Base-by-base conservation (phyloP, 805 yeast species). In the Ogataea henricii region DNA sequence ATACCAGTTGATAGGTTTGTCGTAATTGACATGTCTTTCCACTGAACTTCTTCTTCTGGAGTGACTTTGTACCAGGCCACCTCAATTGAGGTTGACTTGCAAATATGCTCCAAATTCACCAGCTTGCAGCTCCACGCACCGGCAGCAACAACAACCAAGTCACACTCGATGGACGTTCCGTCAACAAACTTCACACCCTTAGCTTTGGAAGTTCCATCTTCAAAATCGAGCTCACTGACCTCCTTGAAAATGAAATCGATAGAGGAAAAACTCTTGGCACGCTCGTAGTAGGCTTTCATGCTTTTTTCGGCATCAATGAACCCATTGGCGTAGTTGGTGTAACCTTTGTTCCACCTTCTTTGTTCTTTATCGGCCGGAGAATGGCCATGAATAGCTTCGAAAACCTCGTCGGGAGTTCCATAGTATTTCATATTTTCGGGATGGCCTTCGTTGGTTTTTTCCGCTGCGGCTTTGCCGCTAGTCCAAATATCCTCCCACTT, bases 41-140 rank as follows among this genome's bases (percentile, higher is more conserved):
- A 60, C 34, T 51, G 36, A 10, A 46, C 47, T 35, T 52, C 51
- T 44, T 60, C 64, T 47, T 59, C 61, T 1, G 44, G 30, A 2
- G 61, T 54, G 8, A 58, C 40, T 30, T 57, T 58, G 32, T 38
- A 52, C 63, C 64, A 60, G 4, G 57, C 62, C 36, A 60, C 64
- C 39, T 59, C 64, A 36, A 60, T 55, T 3, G 63, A 62, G 5
- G 53, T 38, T 3, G 55, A 46, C 10, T 45, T 38, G 20, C 53
- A 45, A 18, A 59, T 27, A 4, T 49, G 52, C 29, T 59, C 51
- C 13, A 59, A 32, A 32, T 59, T 48, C 16, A 60, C 61, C 12
- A 60, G 43, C 25, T 57, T 57, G 26, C 55, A 51, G 42, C 62
- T 60, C 63, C 64, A 60, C 2, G 64, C 62, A 16, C 64, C 64